A percentile compares a stretch with the other conserved stretches of the same genome.
phyloP scores from a whole-genome alignment of 257 asterid species.

The Lantana camara region DNA sequence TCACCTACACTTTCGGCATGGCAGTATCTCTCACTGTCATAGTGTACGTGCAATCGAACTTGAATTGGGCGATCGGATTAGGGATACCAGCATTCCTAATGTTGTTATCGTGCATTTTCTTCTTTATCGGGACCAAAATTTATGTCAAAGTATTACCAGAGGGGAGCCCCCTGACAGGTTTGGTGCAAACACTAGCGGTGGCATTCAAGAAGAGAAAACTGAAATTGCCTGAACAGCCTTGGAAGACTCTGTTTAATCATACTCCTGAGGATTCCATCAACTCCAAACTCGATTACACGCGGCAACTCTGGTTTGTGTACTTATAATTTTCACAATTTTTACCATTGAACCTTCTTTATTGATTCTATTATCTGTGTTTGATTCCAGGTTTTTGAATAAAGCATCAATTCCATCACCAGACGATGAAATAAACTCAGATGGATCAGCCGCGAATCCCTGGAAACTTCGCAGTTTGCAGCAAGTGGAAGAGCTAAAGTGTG shows the following conservation, averaged over 20 bases:
- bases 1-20: slow-evolving; percentile 44
- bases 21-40: slow-evolving; percentile 32
- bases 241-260: slow-evolving; percentile 34
- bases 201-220: slow-evolving; percentile 36
- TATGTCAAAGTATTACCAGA: slow-evolving; percentile 36
- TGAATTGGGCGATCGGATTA: slow-evolving; percentile 41
- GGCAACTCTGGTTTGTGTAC: slow-evolving; percentile 28
- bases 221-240: slow-evolving; percentile 33
- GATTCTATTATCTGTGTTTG: no score
- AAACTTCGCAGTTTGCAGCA: slow-evolving; percentile 27
- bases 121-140: slow-evolving; percentile 37
- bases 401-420: slow-evolving; percentile 27
- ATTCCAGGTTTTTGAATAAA: slow-evolving; percentile 36
- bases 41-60: slow-evolving; percentile 37
- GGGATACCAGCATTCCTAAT: slow-evolving; percentile 41
- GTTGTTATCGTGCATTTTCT: slow-evolving; percentile 34
- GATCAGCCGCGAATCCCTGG: slow-evolving; percentile 32
- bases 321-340: no score
- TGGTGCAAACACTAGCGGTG: slow-evolving; percentile 31
- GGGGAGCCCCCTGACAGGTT: slow-evolving; percentile 38
- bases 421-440: slow-evolving; percentile 19
- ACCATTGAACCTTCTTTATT: no score
- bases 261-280: slow-evolving; percentile 25
- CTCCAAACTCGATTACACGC: slow-evolving; percentile 34
- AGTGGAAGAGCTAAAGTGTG: slow-evolving; percentile 34